Evolutionary conservation across 1,284 basidiomycete genomes (phyloP), one percentile per base, ranked within the genome.

Genomic region (Ceratorhiza oryzae-sativae): DNA sequence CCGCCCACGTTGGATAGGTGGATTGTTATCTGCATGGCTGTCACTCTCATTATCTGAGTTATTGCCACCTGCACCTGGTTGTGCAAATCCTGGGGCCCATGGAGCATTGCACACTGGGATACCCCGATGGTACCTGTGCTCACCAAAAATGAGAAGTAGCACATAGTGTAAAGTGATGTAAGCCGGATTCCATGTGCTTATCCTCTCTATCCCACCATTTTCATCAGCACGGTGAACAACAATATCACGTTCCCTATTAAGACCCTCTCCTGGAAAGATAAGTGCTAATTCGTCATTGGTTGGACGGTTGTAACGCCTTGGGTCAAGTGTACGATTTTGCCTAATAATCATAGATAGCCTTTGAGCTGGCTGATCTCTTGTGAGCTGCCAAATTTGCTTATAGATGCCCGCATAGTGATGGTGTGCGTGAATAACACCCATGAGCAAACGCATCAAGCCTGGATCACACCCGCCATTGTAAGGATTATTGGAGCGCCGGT

Each of bases 81-180:
- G 45, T 8, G 27, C 10, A 30, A 63, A 32, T 42, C 32, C 46
- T 12, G 36, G 32, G 3, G 13, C 25, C 30, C 32, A 27, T 46
- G 15, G 25, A 8, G 27, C 45, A 25, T 30, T 58, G 34, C 20
- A 25, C 6, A 45, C 9, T 0, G 60, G 73, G 20, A 84, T 75
- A 0, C 79, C 42, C 3, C 75, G 48, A 75, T 82, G 77, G 83
- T 83, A 86, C 0, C 84, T 83, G 48, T 77, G 56, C 39, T 81
- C 77, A 1, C 81, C 84, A 46, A 58, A n/a, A 12, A 81, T 81
- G 74, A 84, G 84, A 0, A 83, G 74, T 0, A 83, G 74, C 0
- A 82, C 79, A 80, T 84, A 83, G 18, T 82, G 80, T 0, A 84
- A 74, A 0, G 80, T 73, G 0, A 75, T 46, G 75, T 84, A 85